Evolutionary conservation across 495 filamentous ascomycete species (phyloP).

Genomic region (Hypoxylon crocopeplum): DNA sequence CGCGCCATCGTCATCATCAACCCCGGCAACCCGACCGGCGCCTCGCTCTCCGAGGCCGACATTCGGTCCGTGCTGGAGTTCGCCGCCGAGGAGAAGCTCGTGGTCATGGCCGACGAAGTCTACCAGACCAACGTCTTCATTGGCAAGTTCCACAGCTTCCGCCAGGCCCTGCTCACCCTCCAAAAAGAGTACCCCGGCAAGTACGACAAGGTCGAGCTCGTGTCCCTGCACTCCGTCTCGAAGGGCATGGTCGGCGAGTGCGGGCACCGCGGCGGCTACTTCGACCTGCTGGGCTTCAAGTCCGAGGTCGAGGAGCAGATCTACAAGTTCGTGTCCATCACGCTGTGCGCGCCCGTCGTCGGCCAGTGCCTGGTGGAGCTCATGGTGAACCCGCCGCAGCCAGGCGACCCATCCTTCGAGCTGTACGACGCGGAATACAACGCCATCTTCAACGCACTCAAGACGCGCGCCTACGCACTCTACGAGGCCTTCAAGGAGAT

Average conservation of each 20-base stretch:
- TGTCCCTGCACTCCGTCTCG: slow-evolving; percentile 81
- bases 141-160: slow-evolving; percentile 94
- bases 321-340: slow-evolving; percentile 98
- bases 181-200: slow-evolving; percentile 75
- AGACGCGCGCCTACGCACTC: slow-evolving; percentile 79
- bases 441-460: slow-evolving; percentile 75
- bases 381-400: slow-evolving; percentile 92
- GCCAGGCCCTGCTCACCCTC: slow-evolving; percentile 82
- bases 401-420: slow-evolving; percentile 79
- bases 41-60: slow-evolving; percentile 76
- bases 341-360: slow-evolving; percentile 91
- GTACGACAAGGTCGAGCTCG: slow-evolving; percentile 87
- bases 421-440: slow-evolving; percentile 86
- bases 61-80: slow-evolving; percentile 82
- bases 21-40: slow-evolving; percentile 96
- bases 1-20: slow-evolving; percentile 96
- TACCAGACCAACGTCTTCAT: slow-evolving; percentile 99
- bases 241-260: slow-evolving; percentile 99
- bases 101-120: slow-evolving; percentile 93
- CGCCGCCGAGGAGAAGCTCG: slow-evolving; percentile 83
- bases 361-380: slow-evolving; percentile 95
- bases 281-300: slow-evolving; percentile 91
- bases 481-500: slow-evolving; percentile 90
- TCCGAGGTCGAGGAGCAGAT: slow-evolving; percentile 86
- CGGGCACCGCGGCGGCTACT: slow-evolving; percentile 96